phyloP scores from a whole-genome alignment of 371 early-diverging fungal species.

The Rhizopus stolonifer region DNA sequence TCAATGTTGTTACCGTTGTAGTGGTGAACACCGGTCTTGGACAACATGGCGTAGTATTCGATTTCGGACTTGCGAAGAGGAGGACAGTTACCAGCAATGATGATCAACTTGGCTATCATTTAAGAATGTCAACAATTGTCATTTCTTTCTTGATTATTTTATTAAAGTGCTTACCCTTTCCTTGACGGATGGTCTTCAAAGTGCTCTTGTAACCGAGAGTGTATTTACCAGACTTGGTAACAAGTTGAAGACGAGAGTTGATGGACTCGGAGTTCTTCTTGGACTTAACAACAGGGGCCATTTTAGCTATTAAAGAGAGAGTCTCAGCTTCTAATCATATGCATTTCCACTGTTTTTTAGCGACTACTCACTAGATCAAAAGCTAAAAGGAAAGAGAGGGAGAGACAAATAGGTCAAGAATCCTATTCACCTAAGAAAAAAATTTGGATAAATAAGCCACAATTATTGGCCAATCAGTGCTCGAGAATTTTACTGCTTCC shows the following conservation, averaged over 20 bases:
- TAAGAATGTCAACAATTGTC: constrained; percentile 4
- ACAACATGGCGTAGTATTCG: constrained; percentile 99
- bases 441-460: constrained; percentile 1
- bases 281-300: constrained; percentile 65
- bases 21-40: constrained; percentile 99
- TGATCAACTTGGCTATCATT: constrained; percentile 89
- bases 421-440: background rate
- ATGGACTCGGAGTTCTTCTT: constrained; percentile 89
- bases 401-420: background rate
- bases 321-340: background rate
- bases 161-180: constrained; percentile 77
- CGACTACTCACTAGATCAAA: constrained; percentile 6
- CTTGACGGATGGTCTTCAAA: constrained; percentile 94
- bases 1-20: constrained; percentile 98
- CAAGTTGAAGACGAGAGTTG: constrained; percentile 97
- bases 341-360: background rate
- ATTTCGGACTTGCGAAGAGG: constrained; percentile 99
- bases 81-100: constrained; percentile 98
- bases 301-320: constrained; percentile 15
- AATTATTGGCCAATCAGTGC: background rate
- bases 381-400: background rate
- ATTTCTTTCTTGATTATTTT: background rate
- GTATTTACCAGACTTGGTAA: constrained; percentile 99
- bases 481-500: background rate
- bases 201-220: constrained; percentile 97